Conservation (phyloP, 192 early-diverging fungal genomes). For the Dissophora globulifera region DNA sequence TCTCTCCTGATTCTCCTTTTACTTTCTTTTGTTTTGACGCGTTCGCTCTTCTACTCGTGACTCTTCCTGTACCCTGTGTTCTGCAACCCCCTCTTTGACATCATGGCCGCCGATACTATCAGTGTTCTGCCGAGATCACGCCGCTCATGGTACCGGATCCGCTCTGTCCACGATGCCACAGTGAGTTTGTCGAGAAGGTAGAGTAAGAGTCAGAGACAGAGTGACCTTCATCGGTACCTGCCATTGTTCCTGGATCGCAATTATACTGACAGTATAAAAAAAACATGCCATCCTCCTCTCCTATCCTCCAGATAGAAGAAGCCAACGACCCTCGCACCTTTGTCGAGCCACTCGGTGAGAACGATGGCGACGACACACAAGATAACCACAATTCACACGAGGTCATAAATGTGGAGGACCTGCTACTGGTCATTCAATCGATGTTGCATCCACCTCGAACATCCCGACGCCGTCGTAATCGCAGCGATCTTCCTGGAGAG, state of each 20-base stretch:
- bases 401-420: constrained; percentile 7
- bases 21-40: not conserved
- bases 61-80: not conserved
- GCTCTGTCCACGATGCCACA: constrained; percentile 78
- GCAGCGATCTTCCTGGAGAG: constrained; percentile 9
- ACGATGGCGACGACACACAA: constrained; percentile 2
- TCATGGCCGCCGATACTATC: not conserved
- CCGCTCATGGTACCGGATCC: constrained; percentile 79
- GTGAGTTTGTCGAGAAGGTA: constrained; percentile 90
- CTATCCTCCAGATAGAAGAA: constrained; percentile 30
- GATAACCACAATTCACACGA: constrained; percentile 13
- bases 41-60: not conserved
- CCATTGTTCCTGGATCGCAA: no score
- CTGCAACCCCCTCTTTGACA: not conserved
- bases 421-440: constrained; percentile 16
- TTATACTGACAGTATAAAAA: no score
- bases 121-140: constrained; percentile 46
- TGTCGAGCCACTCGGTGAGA: constrained; percentile 9
- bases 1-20: not conserved
- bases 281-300: no score
- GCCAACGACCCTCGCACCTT: constrained; percentile 41
- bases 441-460: constrained; percentile 19
- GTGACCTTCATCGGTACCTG: not conserved
- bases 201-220: no score
- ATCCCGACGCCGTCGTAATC: not conserved